Evolutionary conservation across 1,284 basidiomycete species (phyloP), one percentile per base, ranked within the genome.

Genomic region (Leccinum pachyderme): DNA sequence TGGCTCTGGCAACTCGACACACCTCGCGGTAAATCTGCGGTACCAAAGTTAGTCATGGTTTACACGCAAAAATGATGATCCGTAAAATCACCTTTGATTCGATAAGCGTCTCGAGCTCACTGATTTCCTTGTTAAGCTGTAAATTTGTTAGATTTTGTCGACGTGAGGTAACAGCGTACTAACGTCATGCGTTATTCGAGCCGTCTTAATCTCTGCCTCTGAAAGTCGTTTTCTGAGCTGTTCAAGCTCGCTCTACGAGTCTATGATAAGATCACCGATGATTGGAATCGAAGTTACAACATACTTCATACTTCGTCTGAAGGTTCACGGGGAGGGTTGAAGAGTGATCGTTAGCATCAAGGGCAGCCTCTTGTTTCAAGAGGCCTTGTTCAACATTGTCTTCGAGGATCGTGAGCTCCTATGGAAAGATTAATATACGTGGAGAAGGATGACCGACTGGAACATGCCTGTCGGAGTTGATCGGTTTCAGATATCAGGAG

Each of bases 61-160:
- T 24, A 18, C 44, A 11, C 29, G 35, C 33, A n/a, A 29, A 46
- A 12, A 29, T 27, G 8, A 8, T 52, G 29, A 11, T 2, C 29
- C 50, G 32, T 7, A 8, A 53, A 52, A 75, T 51, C 58, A 87
- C 84, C 83, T 97, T 96, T 54, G 91, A 83, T 72, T 97, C 94
- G 35, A 96, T 86, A 45, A 97, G 77, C 54, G 86, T 82, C 71
- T 97, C 94, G 24, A 97, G 79, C 69, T 96, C 93, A 51, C 86
- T 83, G 50, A 96, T 91, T 73, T 96, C 93, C 66, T 93, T 92
- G 72, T 93, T 91, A 58, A 93, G 81, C 90, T 94, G 63, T 24
- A 59, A 12, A 31, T 56, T 49, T 35, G 33, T 45, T 47, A 55
- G 51, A 24, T 60, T 47, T 53, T 51, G 49, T 53, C 49, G 49